Base-by-base conservation (phyloP, 2,329 filamentous ascomycete genomes). In the Ophiocordyceps sinensis region DNA sequence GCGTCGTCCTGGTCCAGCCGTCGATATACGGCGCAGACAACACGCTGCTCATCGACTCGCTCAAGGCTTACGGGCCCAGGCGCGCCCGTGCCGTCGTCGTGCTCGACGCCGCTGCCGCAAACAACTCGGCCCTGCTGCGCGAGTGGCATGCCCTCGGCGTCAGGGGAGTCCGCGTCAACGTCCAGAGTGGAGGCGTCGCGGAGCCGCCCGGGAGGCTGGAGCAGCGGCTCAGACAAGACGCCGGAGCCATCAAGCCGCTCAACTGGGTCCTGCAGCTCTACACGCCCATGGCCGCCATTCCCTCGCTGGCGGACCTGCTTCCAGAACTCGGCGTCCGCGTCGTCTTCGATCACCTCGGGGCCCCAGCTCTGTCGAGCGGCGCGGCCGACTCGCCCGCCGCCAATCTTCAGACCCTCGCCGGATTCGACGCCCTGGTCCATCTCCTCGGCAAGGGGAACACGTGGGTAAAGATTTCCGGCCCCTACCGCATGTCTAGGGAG, bases 391-490 rank as follows among this genome's bases (percentile, higher is more conserved):
- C 36, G 5, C 15, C 15, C 6, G 17, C 30, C 8, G 19, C 36
- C 15, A 45, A 50, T 5, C 51, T 51, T 2, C 51, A 56, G 32
- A 41, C 47, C 1, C 28, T 55, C 2, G 44, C 46, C 3, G 53
- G 53, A 12, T 56, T 56, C 42, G 30, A 3, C 11, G 28, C 41
- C 29, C 4, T 42, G 29, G 15, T 49, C 1, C 46, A 45, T 2
- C 52, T 79, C 7, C 57, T 79, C 10, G 54, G 60, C 17, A 50
- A 50, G 9, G 70, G 70, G 1, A 57, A 62, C 21, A 71, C 70
- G 1, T 79, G 67, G 51, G 63, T 76, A 41, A 79, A 79, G 49
- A 49, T 77, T 1, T 79, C 74, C 0, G 76, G 68, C 0, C 66
- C 72, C 1, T 79, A 79, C 54, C 65, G 75, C 7, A 59, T 76